Evolutionary conservation across 2,329 filamentous ascomycete species (phyloP).

Genomic region (Colletotrichum kahawae): DNA sequence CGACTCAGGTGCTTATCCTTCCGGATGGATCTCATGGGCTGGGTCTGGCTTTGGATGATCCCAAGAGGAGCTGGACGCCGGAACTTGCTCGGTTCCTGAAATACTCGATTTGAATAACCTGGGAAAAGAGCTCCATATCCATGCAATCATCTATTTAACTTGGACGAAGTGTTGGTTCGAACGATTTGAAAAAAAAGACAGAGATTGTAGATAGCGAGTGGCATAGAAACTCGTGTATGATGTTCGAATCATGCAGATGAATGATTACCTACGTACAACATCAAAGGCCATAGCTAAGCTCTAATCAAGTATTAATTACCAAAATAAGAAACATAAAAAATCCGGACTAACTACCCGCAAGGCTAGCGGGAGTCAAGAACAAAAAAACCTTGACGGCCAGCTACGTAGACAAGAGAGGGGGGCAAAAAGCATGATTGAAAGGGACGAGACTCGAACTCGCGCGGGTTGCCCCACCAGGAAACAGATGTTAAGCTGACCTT

Average conservation of each 20-base stretch:
- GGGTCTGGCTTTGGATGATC: conserved; percentile 28
- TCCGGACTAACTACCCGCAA: neutral
- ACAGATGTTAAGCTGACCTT: neutral
- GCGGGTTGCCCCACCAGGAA: neutral
- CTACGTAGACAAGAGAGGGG: neutral
- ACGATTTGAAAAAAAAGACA: neutral
- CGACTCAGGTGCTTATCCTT: conserved; percentile 30
- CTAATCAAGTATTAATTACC: neutral
- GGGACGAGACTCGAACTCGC: neutral
- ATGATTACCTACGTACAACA: neutral
- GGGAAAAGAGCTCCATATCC: neutral
- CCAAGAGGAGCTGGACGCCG: conserved; percentile 27
- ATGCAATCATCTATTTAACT: accelerated
- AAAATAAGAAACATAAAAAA: neutral
- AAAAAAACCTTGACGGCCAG: neutral
- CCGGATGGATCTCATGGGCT: conserved; percentile 33
- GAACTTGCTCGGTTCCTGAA: conserved; percentile 32
- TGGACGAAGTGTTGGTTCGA: neutral
- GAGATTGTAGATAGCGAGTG: neutral
- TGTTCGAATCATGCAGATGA: neutral
- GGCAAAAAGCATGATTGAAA: neutral
- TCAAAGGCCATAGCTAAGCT: neutral
- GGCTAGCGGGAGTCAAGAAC: neutral
- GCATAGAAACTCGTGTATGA: neutral
- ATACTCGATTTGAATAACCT: conserved; percentile 18